Conservation (phyloP, 2,329 filamentous ascomycete species). For the Cytospora chrysosperma region DNA sequence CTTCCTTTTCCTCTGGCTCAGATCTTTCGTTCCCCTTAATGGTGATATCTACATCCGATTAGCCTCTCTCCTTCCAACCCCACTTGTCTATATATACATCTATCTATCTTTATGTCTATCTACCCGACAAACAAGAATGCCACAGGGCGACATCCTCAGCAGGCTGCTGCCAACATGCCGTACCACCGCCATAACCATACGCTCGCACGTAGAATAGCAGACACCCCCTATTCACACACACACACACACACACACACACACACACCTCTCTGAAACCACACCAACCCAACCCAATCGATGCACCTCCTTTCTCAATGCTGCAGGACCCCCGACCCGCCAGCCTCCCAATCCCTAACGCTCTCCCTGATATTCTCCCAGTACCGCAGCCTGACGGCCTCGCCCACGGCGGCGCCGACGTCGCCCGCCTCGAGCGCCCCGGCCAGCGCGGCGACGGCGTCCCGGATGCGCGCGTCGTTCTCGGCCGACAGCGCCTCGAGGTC, state of each 20-base stretch:
- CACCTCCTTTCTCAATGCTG: conserved; percentile 53
- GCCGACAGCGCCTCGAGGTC: conserved; percentile 58
- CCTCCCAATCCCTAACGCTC: conserved; percentile 80
- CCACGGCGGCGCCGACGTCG: conserved; percentile 64
- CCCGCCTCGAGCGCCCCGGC: conserved; percentile 64
- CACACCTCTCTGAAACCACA: too few species aligned
- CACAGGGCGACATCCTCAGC: too few species aligned
- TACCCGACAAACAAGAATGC: too few species aligned
- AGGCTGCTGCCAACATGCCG: too few species aligned
- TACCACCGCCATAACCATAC: too few species aligned
- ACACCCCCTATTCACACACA: too few species aligned
- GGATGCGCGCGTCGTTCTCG: conserved; percentile 69
- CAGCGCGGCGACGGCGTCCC: conserved; percentile 59
- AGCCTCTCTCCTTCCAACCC: background rate
- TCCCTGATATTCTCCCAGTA: conserved; percentile 92
- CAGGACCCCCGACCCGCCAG: conserved; percentile 61
- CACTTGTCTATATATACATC: background rate
- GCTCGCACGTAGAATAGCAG: too few species aligned
- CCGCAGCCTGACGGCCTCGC: conserved; percentile 72
- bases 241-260: background rate
- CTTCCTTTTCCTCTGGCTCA: too few species aligned
- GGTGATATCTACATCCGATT: background rate
- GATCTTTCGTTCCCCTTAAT: too few species aligned
- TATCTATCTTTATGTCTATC: too few species aligned
- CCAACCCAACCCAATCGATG: too few species aligned